These are phyloP conservation scores for Coprinopsis marcescibilis DNA, from an alignment of 768 basidiomycete genomes.

Conservation along the genomic window DNA sequence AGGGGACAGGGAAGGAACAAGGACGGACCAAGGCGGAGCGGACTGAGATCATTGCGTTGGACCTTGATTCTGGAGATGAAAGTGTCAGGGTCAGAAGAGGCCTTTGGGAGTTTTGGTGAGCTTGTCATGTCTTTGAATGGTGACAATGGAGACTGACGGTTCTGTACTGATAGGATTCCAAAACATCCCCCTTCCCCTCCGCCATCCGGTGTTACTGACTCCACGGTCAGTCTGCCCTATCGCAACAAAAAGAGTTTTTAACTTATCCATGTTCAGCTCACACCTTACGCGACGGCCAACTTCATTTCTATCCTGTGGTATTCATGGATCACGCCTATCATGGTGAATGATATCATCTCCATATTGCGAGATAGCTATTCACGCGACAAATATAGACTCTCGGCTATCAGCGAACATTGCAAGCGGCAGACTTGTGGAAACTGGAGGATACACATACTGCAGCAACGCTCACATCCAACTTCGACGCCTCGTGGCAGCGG, in stretches of 20 bases:
- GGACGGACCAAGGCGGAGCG: constrained; percentile 10
- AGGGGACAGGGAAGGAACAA: background rate
- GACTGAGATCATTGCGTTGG: constrained; percentile 19
- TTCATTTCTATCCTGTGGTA: constrained; percentile 57
- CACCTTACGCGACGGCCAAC: constrained; percentile 55
- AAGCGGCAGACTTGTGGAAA: constrained; percentile 72
- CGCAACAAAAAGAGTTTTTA: background rate
- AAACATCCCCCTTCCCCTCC: constrained; percentile 53
- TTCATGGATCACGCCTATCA: constrained; percentile 57
- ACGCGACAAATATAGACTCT: constrained; percentile 31
- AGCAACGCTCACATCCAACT: constrained; percentile 40
- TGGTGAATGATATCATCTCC: constrained; percentile 31
- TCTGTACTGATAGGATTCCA: constrained; percentile 42
- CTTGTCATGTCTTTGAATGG: constrained; percentile 1
- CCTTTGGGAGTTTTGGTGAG: constrained; percentile 56
- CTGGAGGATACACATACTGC: constrained; percentile 48
- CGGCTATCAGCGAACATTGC: constrained; percentile 68
- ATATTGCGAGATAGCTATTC: background rate
- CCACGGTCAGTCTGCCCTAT: constrained; percentile 31
- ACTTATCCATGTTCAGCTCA: constrained; percentile 27
- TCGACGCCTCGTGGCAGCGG: constrained; percentile 50
- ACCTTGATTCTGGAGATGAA: constrained; percentile 36
- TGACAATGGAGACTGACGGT: background rate
- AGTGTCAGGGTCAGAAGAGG: constrained; percentile 34
- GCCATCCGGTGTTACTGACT: constrained; percentile 50